Base-by-base conservation (phyloP, 306 rosid species). In the Oxytropis ochrocephala region DNA sequence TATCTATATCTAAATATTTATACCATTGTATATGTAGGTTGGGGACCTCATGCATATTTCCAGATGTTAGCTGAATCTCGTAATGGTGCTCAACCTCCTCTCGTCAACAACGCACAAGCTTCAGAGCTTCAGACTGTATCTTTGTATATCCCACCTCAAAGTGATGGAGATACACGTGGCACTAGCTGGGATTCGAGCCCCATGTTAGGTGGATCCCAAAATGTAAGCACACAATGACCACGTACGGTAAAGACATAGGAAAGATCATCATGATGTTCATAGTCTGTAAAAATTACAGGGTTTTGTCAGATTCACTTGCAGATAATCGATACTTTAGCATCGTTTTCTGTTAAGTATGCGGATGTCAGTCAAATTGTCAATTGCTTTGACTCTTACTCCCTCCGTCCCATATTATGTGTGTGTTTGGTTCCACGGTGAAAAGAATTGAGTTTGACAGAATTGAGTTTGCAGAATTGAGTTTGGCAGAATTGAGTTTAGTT, bases 41-140 rank as follows among this genome's bases (percentile, higher is more conserved):
- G 97, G 97, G 97, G 90, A 64, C 95, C 97, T 47, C 85, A 84
- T 58, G 97, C 97, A 0, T 91, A 91, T 82, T 88, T 91, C 68
- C 90, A 75, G 78, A 88, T 86, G 92, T 66, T 88, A 73, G 81
- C 86, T 7, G 97, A 91, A 48, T 18, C 90, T 41, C 79, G 50
- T 33, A 85, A 72, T 67, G 72, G 11, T 1, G 67, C 24, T 67
- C 85, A 58, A 62, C 48, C 86, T 2, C 30, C 75, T 2, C 30
- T 73, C 7, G 12, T 72, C 64, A 81, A 61, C 55, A 72, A 38
- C 62, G 76, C 72, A 6, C 85, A 41, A 63, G 78, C 79, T 17
- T 42, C 82, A 29, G 90, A 85, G 77, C 86, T 84, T 33, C 82
- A 75, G 66, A 51, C 79, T 12, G 79, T 81, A 58, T 44, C 83